Conservation (phyloP, 2,329 filamentous ascomycete genomes). For the Teratosphaeria pseudoeucalypti region DNA sequence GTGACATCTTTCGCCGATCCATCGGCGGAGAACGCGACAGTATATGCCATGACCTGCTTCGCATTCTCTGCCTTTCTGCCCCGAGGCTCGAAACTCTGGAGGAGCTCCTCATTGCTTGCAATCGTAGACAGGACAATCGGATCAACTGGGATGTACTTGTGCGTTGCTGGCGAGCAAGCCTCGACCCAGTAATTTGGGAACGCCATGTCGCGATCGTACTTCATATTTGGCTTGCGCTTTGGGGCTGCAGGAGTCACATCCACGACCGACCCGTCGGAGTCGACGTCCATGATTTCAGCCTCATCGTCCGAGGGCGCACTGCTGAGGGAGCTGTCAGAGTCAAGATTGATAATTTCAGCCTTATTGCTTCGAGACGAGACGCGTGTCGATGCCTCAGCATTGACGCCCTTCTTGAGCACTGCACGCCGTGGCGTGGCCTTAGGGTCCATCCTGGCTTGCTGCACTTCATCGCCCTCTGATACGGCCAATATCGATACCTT, state of each 20-base stretch:
- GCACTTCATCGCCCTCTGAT: slow-evolving; percentile 7
- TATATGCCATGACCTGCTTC: slow-evolving; percentile 83
- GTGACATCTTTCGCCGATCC: slow-evolving; percentile 93
- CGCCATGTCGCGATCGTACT: slow-evolving; percentile 65
- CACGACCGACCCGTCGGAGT: slow-evolving; percentile 50
- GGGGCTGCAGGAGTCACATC: slow-evolving; percentile 42
- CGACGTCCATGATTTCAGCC: slow-evolving; percentile 37
- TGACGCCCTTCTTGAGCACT: slow-evolving; percentile 2
- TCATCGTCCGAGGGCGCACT: slow-evolving; percentile 30
- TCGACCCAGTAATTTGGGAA: slow-evolving; percentile 93
- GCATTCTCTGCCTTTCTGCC: slow-evolving; percentile 74
- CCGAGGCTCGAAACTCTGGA: slow-evolving; percentile 69
- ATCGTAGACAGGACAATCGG: slow-evolving; percentile 59
- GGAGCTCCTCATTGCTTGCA: slow-evolving; percentile 60
- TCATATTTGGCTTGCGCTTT: slow-evolving; percentile 34
- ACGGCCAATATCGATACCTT: slow-evolving; percentile 6
- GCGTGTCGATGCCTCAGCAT: slow-evolving; percentile 2
- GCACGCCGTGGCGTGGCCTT: slow-evolving; percentile 1
- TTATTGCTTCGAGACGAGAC: slow-evolving; percentile 22
- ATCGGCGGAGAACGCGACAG: slow-evolving; percentile 71
- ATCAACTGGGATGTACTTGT: slow-evolving; percentile 71
- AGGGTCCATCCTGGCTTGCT: slow-evolving; percentile 7
- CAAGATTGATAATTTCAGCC: slow-evolving; percentile 33
- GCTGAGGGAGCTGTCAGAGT: slow-evolving; percentile 39
- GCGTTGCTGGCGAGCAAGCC: slow-evolving; percentile 69